phyloP scores from a whole-genome alignment of 495 filamentous ascomycete genomes.

The Letharia lupina region DNA sequence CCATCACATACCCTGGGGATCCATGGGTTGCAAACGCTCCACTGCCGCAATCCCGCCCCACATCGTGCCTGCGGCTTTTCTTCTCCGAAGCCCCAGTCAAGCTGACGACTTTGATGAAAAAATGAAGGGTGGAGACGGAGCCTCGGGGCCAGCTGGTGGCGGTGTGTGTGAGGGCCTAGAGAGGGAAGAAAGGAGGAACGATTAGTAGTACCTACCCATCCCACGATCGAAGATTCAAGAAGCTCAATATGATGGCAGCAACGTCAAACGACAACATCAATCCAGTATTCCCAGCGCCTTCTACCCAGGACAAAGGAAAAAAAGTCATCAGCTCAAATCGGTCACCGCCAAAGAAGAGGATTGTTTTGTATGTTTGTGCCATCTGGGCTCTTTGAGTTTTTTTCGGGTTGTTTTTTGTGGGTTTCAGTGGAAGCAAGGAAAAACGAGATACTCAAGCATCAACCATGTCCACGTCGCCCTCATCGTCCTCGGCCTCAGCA shows the following conservation, averaged over 20 bases:
- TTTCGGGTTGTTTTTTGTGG: slow-evolving; percentile 7
- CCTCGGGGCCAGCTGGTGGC: not conserved
- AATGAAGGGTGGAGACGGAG: not conserved
- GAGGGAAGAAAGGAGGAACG: not conserved
- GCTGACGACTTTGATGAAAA: slow-evolving; percentile 7
- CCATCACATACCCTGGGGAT: no score
- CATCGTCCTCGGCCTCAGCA: slow-evolving; percentile 5
- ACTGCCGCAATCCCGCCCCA: no score
- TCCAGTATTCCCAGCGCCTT: not conserved
- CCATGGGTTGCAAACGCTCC: no score
- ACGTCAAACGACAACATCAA: not conserved
- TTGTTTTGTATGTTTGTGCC: slow-evolving; percentile 14
- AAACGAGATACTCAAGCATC: slow-evolving; percentile 1
- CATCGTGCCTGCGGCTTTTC: not conserved
- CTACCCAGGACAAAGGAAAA: not conserved
- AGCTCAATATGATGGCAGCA: not conserved
- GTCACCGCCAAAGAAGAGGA: not conserved
- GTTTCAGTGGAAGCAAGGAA: not conserved
- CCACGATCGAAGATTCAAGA: not conserved
- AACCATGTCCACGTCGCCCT: slow-evolving; percentile 19
- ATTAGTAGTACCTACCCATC: slow-evolving; percentile 10
- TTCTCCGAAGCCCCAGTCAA: slow-evolving; percentile 10
- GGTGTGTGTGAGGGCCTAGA: not conserved
- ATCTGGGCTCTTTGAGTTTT: slow-evolving; percentile 15
- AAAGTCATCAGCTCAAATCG: not conserved